Conservation (phyloP, 495 filamentous ascomycete genomes). For the Penicillium flavigenum region DNA sequence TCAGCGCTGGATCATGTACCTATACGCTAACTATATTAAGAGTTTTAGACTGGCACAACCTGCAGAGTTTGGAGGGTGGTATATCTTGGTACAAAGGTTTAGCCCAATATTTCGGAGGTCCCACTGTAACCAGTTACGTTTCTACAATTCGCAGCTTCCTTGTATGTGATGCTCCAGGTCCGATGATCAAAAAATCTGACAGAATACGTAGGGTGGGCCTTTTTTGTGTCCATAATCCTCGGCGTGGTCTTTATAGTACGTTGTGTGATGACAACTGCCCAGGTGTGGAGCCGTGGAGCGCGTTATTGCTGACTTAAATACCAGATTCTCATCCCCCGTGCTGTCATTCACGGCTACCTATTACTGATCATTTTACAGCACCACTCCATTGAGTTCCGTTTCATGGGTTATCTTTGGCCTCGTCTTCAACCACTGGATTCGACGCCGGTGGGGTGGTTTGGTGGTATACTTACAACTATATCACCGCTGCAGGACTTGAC, state of each 20-base stretch:
- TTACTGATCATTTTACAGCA: conserved; percentile 20
- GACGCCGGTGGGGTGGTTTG: conserved; percentile 51
- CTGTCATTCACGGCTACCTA: neutral
- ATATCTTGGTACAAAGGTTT: no score
- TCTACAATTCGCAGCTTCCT: conserved; percentile 56
- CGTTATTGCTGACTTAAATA: neutral
- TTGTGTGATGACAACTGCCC: neutral
- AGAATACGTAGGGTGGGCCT: conserved; percentile 51
- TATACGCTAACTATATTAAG: no score
- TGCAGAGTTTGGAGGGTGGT: no score
- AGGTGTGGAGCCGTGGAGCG: no score
- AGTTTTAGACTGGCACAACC: no score
- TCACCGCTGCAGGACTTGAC: conserved; percentile 54
- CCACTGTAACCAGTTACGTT: conserved; percentile 33
- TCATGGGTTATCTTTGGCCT: conserved; percentile 60
- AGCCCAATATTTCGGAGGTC: no score
- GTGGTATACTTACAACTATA: conserved; percentile 59
- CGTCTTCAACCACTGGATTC: conserved; percentile 57
- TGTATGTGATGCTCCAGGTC: conserved; percentile 9
- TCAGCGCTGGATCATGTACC: no score
- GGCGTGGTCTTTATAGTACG: conserved; percentile 26
- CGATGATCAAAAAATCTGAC: conserved; percentile 7
- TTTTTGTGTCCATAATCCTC: conserved; percentile 52
- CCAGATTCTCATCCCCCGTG: no score
- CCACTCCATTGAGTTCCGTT: conserved; percentile 58